Base-by-base conservation (phyloP, 768 basidiomycete genomes). In the Tylopilus intermedius region DNA sequence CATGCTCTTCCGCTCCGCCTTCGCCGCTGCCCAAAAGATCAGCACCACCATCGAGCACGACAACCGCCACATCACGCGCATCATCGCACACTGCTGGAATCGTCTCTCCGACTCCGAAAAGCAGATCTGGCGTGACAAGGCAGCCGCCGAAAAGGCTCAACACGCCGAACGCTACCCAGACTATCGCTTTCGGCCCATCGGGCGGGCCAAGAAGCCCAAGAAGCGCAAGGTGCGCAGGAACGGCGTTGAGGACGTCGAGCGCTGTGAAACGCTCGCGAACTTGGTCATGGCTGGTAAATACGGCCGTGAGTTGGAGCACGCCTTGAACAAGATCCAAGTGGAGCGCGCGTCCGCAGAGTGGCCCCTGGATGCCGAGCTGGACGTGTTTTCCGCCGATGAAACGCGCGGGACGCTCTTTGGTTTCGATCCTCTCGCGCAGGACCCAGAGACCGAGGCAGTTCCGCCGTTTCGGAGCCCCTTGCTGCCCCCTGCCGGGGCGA, bases 1-100 rank as follows among this genome's bases (percentile, higher is more conserved):
- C 62, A 75, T 84, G 74, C 76, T 84, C 64, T 84, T 79, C 65
- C 76, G 82, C 21, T 83, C 79, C 24, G 79, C 77, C 50, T 81
- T 85, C 47, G 78, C 79, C 38, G 75, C 78, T 4, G 73, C 74
- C 7, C 74, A 78, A 39, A 79, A 76, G 54, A 73, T 81, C 54
- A 65, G 58, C 46, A 68, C 71, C n/a, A 66, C 62, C 18, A 70
- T 82, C 57, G 82, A 84, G 61, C 74, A 71, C 56, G 79, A 84
- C 61, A 77, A 82, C 60, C 71, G 80, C 29, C 76, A 80, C 53
- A 79, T 83, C 61, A 81, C 80, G 43, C 76, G 78, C 51, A 79
- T 80, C 61, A 72, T 79, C 33, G 82, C 75, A 0, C 71, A 76
- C 37, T 75, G 74, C 62, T 84, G 83, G 83, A 76, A 77, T 51